Conservation (phyloP, 2,329 filamentous ascomycete genomes). For the Cordyceps fumosorosea region DNA sequence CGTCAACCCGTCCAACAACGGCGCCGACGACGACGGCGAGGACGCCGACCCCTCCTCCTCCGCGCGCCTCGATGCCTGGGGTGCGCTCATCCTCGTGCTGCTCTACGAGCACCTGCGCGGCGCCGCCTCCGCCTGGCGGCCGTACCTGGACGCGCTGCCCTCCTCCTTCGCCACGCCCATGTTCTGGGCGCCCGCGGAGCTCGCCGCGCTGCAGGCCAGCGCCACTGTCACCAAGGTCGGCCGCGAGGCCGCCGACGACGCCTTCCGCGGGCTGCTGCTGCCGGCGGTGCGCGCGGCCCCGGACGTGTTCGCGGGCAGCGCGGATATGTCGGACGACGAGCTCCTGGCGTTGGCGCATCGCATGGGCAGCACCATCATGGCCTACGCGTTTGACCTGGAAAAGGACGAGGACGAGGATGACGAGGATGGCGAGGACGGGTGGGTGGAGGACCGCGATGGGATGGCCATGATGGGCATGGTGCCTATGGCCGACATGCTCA, state of each 20-base stretch:
- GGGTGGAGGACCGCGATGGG: constrained; percentile 56
- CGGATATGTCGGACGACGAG: constrained; percentile 34
- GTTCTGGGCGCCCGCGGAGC: constrained; percentile 73
- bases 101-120: constrained; percentile 65
- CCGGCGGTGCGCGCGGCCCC: constrained; percentile 42
- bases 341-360: constrained; percentile 57
- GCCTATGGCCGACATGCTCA: constrained; percentile 82
- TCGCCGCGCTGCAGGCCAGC: constrained; percentile 68
- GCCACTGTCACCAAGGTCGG: constrained; percentile 73
- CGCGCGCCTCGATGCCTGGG: constrained; percentile 46
- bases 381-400: constrained; percentile 81
- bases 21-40: constrained; percentile 31
- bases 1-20: constrained; percentile 22
- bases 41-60: constrained; percentile 19
- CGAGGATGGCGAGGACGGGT: constrained; percentile 49
- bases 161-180: constrained; percentile 73
- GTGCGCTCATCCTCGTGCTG: constrained; percentile 65
- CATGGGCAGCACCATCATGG: constrained; percentile 87
- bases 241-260: constrained; percentile 60
- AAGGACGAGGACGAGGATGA: constrained; percentile 52
- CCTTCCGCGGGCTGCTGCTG: constrained; percentile 53
- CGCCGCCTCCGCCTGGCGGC: constrained; percentile 60
- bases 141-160: constrained; percentile 73
- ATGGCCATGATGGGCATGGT: constrained; percentile 73
- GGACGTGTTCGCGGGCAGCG: constrained; percentile 34